These are phyloP conservation scores for Psilocybe subaeruginosa DNA, from an alignment of 768 basidiomycete species.

Conservation along the genomic window DNA sequence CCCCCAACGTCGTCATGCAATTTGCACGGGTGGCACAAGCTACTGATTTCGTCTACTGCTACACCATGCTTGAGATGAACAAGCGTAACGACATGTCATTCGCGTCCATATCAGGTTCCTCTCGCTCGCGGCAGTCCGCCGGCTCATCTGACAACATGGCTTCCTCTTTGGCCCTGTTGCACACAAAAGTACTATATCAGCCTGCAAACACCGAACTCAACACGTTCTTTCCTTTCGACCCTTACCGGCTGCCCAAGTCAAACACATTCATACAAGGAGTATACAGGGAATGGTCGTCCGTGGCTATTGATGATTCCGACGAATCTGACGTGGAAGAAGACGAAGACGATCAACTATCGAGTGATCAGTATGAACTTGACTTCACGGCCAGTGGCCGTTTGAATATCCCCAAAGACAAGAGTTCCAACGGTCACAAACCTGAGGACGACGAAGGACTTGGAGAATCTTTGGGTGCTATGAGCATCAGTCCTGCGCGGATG, in stretches of 20 bases:
- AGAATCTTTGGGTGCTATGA: slow-evolving; percentile 78
- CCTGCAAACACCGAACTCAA: slow-evolving; percentile 73
- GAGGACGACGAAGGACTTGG: slow-evolving; percentile 59
- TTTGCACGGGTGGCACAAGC: slow-evolving; percentile 93
- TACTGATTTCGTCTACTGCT: slow-evolving; percentile 93
- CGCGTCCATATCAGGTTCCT: slow-evolving; percentile 22
- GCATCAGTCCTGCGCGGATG: slow-evolving; percentile 66
- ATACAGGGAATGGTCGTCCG: slow-evolving; percentile 89
- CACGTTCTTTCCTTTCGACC: slow-evolving; percentile 98
- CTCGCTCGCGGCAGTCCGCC: slow-evolving; percentile 14
- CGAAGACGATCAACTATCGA: slow-evolving; percentile 20
- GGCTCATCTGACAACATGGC: slow-evolving; percentile 7
- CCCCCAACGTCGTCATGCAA: slow-evolving; percentile 86
- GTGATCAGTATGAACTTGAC: slow-evolving; percentile 17
- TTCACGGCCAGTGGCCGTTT: not conserved
- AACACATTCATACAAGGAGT: slow-evolving; percentile 76
- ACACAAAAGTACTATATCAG: slow-evolving; percentile 20
- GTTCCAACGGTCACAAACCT: slow-evolving; percentile 5
- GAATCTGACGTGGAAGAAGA: slow-evolving; percentile 52
- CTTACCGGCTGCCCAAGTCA: slow-evolving; percentile 87
- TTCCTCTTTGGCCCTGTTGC: slow-evolving; percentile 11
- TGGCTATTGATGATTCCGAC: slow-evolving; percentile 71
- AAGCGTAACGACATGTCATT: slow-evolving; percentile 59
- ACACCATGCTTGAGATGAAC: slow-evolving; percentile 90
- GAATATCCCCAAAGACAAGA: slow-evolving; percentile 14